phyloP scores from a whole-genome alignment of 2,329 filamentous ascomycete genomes.

The Fusarium lyarnte region DNA sequence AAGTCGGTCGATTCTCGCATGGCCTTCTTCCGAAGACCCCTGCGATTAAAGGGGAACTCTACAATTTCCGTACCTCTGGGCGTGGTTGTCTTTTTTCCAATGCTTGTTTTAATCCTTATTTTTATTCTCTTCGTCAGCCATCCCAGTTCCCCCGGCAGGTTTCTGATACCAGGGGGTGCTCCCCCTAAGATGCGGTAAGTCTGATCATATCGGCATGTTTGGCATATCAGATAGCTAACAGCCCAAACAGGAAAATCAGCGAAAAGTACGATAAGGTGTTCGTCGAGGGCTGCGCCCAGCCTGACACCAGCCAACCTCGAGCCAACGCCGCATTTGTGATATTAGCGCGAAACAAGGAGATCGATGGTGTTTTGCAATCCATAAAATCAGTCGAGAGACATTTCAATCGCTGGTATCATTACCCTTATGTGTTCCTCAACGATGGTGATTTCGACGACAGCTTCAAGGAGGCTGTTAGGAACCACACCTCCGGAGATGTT shows the following conservation, averaged over 20 bases:
- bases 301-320: conserved; percentile 79
- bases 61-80: conserved; percentile 92
- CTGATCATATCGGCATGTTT: background rate
- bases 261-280: conserved; percentile 98
- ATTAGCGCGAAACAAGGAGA: conserved; percentile 92
- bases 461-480: conserved; percentile 87
- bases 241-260: conserved; percentile 82
- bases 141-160: conserved; percentile 81
- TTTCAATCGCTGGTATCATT: conserved; percentile 99
- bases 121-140: conserved; percentile 89
- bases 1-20: conserved; percentile 62
- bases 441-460: conserved; percentile 96
- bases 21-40: conserved; percentile 84
- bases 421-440: conserved; percentile 98
- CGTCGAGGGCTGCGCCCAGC: conserved; percentile 85
- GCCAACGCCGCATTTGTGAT: conserved; percentile 97
- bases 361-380: conserved; percentile 95
- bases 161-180: conserved; percentile 87
- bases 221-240: conserved; percentile 27
- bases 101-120: conserved; percentile 90
- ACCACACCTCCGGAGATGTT: conserved; percentile 87
- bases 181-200: conserved; percentile 89
- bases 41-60: conserved; percentile 91
- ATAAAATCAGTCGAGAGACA: conserved; percentile 98
- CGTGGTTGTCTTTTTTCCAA: conserved; percentile 90